Evolutionary conservation across 164 flowering plant genomes (phyloP).

Genomic region (Pachysandra terminalis): DNA sequence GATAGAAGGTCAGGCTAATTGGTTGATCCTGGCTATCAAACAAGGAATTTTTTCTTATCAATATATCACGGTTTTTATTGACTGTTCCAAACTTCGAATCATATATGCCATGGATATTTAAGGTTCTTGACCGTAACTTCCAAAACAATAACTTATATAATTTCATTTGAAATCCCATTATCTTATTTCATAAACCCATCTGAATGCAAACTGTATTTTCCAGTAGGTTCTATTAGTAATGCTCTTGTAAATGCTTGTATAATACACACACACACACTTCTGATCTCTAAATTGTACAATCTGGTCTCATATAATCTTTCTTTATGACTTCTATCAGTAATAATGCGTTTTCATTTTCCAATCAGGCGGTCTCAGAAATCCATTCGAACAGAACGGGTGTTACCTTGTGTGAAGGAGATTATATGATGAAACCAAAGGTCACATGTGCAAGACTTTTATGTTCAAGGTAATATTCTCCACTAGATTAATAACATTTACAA

Average conservation of each 20-base stretch:
- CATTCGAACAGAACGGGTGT: conserved; percentile 26
- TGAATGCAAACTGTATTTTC: background rate
- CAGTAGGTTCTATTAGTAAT: background rate
- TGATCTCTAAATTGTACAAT: no score
- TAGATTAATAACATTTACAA: background rate
- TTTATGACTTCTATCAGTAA: no score
- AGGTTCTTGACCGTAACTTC: background rate
- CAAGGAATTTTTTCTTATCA: no score
- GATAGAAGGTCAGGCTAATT: no score
- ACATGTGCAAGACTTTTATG: conserved; percentile 21
- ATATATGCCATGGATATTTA: background rate
- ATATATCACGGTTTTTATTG: no score
- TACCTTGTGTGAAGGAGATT: conserved; percentile 27
- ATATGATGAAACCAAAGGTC: conserved; percentile 19
- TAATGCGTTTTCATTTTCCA: conserved; percentile 2
- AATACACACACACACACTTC: no score
- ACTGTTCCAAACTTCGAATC: background rate
- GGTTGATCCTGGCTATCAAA: no score
- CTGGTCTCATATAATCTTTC: no score
- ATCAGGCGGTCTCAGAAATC: conserved; percentile 41
- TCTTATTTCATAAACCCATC: background rate
- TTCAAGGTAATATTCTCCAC: conserved; percentile 32
- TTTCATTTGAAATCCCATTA: background rate
- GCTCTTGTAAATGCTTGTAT: background rate
- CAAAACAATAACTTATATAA: background rate